phyloP scores from a whole-genome alignment of 1,139 yeast genomes.

The Zygosaccharomyces pseudobailii region DNA sequence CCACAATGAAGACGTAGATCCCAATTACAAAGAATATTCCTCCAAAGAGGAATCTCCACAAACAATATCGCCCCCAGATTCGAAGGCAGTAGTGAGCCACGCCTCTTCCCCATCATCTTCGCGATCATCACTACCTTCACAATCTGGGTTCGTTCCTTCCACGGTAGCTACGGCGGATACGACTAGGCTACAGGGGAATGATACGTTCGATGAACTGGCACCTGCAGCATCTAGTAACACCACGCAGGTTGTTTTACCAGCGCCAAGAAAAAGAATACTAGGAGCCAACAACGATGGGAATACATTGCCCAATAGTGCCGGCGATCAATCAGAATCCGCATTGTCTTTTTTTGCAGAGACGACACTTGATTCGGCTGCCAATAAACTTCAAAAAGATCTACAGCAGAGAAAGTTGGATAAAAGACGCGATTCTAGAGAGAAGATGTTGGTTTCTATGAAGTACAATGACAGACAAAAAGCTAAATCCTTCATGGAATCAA shows the following conservation, averaged over 20 bases:
- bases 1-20: background rate
- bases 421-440: slow-evolving; percentile 31
- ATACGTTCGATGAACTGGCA: slow-evolving; percentile 1
- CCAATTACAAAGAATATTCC: background rate
- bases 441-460: slow-evolving; percentile 32
- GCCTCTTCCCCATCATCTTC: slow-evolving; percentile 8
- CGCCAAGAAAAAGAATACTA: slow-evolving; percentile 9
- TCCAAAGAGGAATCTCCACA: background rate
- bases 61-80: background rate
- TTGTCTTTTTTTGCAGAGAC: background rate
- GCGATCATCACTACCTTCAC: slow-evolving; percentile 9
- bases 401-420: slow-evolving; percentile 30
- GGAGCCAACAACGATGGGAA: slow-evolving; percentile 10
- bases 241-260: slow-evolving; percentile 10
- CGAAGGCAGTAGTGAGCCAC: background rate
- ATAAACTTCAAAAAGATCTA: slow-evolving; percentile 4
- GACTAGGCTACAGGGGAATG: slow-evolving; percentile 6
- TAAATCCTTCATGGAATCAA: slow-evolving; percentile 32
- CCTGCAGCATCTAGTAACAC: background rate
- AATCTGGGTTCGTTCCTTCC: slow-evolving; percentile 7
- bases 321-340: slow-evolving; percentile 4
- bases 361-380: slow-evolving; percentile 7
- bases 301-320: slow-evolving; percentile 8
- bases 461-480: slow-evolving; percentile 33
- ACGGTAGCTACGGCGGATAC: slow-evolving; percentile 11